Percentiles rank a stretch among this genome's conserved stretches.
Conservation (phyloP, 768 basidiomycete genomes). For the Termitomyces heimii region DNA sequence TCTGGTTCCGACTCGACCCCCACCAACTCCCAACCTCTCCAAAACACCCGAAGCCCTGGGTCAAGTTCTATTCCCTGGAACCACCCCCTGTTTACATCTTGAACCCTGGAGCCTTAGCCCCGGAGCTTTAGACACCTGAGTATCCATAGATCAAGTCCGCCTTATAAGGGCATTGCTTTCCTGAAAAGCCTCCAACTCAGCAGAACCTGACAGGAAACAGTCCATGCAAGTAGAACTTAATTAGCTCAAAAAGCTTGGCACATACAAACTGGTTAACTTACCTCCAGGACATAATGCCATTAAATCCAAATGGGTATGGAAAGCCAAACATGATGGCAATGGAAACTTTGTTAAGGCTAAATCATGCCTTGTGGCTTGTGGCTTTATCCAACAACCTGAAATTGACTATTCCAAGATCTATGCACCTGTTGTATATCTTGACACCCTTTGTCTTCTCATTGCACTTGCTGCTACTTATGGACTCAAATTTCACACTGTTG, state of each 20-base stretch:
- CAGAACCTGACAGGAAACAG: too few species aligned
- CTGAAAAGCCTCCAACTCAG: too few species aligned
- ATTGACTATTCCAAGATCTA: constrained; percentile 10
- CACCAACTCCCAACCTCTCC: too few species aligned
- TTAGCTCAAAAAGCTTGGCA: constrained; percentile 20
- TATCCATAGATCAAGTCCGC: too few species aligned
- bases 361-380: not conserved
- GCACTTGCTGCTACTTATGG: constrained; percentile 26
- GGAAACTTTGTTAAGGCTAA: constrained; percentile 9
- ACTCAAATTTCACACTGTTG: constrained; percentile 21
- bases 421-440: constrained; percentile 27
- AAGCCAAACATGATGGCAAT: not conserved
- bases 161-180: too few species aligned
- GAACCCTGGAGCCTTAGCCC: too few species aligned
- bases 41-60: too few species aligned
- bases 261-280: constrained; percentile 20
- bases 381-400: not conserved
- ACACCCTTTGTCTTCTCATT: constrained; percentile 23
- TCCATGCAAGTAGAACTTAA: constrained; percentile 20
- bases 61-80: too few species aligned
- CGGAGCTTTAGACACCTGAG: too few species aligned
- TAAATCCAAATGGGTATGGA: constrained; percentile 21
- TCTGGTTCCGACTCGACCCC: too few species aligned
- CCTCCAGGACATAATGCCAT: constrained; percentile 19
- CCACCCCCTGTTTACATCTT: too few species aligned